Conservation (phyloP, 2,329 filamentous ascomycete genomes). For the Ophiostoma tasmaniense region DNA sequence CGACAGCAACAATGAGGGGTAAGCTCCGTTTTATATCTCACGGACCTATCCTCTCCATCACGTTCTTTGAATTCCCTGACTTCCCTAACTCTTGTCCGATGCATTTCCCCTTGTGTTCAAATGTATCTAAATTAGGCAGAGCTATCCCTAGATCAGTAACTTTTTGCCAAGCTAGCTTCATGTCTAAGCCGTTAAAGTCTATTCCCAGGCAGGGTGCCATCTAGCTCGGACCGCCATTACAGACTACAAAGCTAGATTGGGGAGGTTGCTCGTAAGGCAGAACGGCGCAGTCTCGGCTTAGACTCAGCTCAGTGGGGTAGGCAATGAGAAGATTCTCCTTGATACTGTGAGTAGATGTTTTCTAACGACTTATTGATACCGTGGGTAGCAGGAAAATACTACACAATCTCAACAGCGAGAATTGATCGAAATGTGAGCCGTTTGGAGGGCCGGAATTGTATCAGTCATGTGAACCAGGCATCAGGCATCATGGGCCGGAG, state of each 20-base stretch:
- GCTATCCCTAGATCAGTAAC: background rate
- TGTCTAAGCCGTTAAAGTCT: background rate
- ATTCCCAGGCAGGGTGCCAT: background rate
- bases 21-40: background rate
- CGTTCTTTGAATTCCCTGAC: background rate
- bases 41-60: background rate
- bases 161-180: background rate
- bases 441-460: too few species aligned
- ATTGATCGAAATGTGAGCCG: background rate
- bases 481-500: background rate
- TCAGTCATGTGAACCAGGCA: background rate
- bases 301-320: background rate
- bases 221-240: background rate
- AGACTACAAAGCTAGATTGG: background rate
- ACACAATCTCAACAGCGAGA: background rate
- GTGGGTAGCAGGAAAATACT: background rate
- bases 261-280: background rate
- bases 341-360: background rate
- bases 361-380: too few species aligned
- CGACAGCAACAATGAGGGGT: background rate
- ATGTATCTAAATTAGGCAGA: background rate
- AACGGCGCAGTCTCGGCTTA: background rate
- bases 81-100: background rate
- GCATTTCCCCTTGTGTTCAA: background rate
- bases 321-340: background rate